These are phyloP conservation scores for Fusarium praegraminearum DNA, from an alignment of 2,329 filamentous ascomycete genomes.

Conservation along the genomic window DNA sequence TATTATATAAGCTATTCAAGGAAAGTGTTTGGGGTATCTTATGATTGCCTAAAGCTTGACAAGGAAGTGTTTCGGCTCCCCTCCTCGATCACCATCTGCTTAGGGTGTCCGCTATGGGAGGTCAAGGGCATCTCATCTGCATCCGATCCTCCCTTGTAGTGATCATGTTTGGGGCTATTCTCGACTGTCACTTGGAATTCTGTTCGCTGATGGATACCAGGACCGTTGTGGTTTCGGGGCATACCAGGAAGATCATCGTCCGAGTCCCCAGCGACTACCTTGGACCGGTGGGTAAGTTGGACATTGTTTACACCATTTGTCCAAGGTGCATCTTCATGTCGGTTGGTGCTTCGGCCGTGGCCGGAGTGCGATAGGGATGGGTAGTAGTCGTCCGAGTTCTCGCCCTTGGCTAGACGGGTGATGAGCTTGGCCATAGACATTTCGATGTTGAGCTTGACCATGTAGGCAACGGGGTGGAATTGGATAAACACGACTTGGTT, in stretches of 20 bases:
- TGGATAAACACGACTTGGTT: constrained; percentile 58
- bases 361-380: constrained; percentile 39
- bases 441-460: constrained; percentile 66
- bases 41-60: constrained; percentile 26
- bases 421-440: constrained; percentile 67
- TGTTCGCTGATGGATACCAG: constrained; percentile 40
- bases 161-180: constrained; percentile 9
- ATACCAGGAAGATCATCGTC: constrained; percentile 25
- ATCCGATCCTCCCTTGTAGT: background rate
- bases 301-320: constrained; percentile 17
- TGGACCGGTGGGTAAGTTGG: constrained; percentile 38
- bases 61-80: constrained; percentile 17
- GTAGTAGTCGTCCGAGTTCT: constrained; percentile 38
- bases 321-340: constrained; percentile 31
- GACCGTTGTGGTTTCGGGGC: background rate
- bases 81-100: constrained; percentile 22
- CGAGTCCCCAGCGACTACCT: constrained; percentile 38
- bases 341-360: constrained; percentile 11
- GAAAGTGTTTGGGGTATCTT: background rate
- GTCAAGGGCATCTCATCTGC: constrained; percentile 41
- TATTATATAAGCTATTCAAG: background rate
- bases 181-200: constrained; percentile 44
- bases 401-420: constrained; percentile 50
- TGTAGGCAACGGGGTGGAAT: constrained; percentile 64
- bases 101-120: constrained; percentile 39